Evolutionary conservation across 2,329 filamentous ascomycete genomes (phyloP), one percentile per base, ranked within the genome.

Genomic region (Lasiodiplodia sp.): DNA sequence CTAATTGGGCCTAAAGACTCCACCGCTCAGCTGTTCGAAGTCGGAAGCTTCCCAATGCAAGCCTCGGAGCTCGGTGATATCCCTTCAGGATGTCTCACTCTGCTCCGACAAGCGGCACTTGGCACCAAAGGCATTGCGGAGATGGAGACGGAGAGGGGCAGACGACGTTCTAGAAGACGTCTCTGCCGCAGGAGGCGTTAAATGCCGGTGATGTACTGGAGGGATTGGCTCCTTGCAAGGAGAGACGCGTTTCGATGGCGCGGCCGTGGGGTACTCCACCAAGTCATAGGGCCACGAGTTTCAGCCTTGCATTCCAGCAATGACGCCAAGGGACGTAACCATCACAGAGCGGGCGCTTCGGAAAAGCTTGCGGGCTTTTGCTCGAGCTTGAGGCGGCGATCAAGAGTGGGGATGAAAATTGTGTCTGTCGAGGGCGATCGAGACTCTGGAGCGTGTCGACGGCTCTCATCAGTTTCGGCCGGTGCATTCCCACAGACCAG

Each of bases 61-160:
- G 40, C 37, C 21, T 60, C 58, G 58, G 58, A 63, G 40, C 58
- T 63, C 58, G 58, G 58, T 63, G 58, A 23, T 51, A 21, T 28
- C 40, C 40, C 58, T 49, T 63, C 58, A 63, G 21, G 14, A 63
- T 63, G 58, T 63, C 58, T 63, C 58, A 63, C 23, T 49, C 14
- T 38, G 12, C 23, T 34, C 58, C 58, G 58, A 44, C 14, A 51
- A 49, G 40, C 40, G 58, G 58, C 58, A 31, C 25, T 63, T 63
- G 34, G 58, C 47, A 11, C n/a, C 16, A 49, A 31, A 14, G 21
- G 58, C 31, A 21, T 49, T 44, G 47, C n/a, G 16, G 58, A 34
- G 28, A 34, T n/a, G 18, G 23, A 6, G 25, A 21, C 16, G 4
- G 21, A n/a, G 58, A 63, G 58, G 58, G 58, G 58, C 58, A 44